Conservation (phyloP, 306 rosid genomes). For the Benincasa hispida region DNA sequence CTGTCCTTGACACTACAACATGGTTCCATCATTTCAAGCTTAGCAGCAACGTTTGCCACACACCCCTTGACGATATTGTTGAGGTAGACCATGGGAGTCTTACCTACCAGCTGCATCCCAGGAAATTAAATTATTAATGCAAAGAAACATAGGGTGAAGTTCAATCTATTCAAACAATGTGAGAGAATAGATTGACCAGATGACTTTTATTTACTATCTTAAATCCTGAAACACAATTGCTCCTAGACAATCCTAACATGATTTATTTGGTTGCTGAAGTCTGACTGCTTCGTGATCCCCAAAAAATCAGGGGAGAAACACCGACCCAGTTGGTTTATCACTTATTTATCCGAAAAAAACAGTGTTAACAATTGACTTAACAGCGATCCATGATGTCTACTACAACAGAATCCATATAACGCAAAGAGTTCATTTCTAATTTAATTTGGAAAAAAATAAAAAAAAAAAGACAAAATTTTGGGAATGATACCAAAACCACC, state of each 20-base stretch:
- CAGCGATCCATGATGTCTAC: neutral
- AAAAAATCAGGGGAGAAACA: neutral
- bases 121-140: conserved; percentile 7
- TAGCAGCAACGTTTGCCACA: conserved; percentile 87
- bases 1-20: conserved; percentile 99
- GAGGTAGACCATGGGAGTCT: conserved; percentile 96
- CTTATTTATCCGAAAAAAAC: no score
- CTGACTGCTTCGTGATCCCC: neutral
- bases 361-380: neutral
- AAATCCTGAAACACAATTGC: neutral
- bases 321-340: neutral
- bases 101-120: conserved; percentile 73
- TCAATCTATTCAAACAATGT: neutral
- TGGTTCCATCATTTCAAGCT: conserved; percentile 99
- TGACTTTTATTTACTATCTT: neutral
- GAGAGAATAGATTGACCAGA: neutral
- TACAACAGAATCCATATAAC: neutral
- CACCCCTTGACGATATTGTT: conserved; percentile 66
- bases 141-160: neutral
- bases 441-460: neutral
- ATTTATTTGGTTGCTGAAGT: neutral
- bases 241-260: neutral
- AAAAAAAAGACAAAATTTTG: neutral
- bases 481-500: neutral
- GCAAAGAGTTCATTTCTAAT: neutral